Conservation (phyloP, 2,329 filamentous ascomycete species). For the Gremmenia infestans region DNA sequence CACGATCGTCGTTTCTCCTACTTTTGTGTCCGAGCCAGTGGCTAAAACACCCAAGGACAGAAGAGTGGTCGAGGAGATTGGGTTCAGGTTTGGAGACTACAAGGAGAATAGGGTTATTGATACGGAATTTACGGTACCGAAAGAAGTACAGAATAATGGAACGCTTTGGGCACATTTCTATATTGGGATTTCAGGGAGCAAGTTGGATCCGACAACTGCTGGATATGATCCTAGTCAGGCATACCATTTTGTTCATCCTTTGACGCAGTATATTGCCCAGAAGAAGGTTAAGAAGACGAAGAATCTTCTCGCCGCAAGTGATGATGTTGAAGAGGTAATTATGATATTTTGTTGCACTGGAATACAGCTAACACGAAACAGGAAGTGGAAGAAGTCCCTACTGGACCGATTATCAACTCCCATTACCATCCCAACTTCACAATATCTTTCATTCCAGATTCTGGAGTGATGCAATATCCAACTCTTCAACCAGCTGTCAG, state of each 20-base stretch:
- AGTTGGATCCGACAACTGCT: conserved; percentile 68
- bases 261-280: conserved; percentile 87
- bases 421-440: conserved; percentile 97
- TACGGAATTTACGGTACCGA: conserved; percentile 71
- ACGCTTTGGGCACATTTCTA: conserved; percentile 96
- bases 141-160: conserved; percentile 80
- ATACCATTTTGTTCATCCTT: conserved; percentile 75
- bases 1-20: conserved; percentile 75
- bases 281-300: conserved; percentile 86
- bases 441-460: conserved; percentile 77
- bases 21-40: conserved; percentile 63
- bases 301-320: conserved; percentile 62
- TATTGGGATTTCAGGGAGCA: conserved; percentile 68
- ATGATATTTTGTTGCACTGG: conserved; percentile 22
- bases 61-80: conserved; percentile 73
- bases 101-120: conserved; percentile 74
- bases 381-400: conserved; percentile 43
- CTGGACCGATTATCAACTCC: conserved; percentile 68
- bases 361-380: conserved; percentile 42
- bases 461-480: conserved; percentile 63
- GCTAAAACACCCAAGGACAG: conserved; percentile 59
- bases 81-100: conserved; percentile 73
- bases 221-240: conserved; percentile 72
- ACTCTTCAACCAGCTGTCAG: conserved; percentile 67
- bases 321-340: conserved; percentile 44